Base-by-base conservation (phyloP, 352 stramenopile genomes). In the Globisporangium cylindrosporum region DNA sequence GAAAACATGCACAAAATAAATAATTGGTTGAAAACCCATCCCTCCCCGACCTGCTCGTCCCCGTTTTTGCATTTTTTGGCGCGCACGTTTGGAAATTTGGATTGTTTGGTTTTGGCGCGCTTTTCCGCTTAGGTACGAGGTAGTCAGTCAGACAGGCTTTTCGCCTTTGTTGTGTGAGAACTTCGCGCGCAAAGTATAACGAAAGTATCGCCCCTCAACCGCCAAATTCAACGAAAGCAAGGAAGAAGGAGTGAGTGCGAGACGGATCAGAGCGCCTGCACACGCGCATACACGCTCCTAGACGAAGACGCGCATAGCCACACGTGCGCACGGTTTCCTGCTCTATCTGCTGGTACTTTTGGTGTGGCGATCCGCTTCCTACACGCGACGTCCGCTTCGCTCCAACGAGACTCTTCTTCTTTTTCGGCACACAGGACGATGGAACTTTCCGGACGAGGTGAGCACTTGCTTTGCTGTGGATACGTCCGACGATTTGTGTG, bases 21-120 rank as follows among this genome's bases (percentile, higher is more conserved):
- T 49, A 10, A 49, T 49, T 49, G 41, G 41, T 0, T n/a, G 14
- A 49, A 49, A 49, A n/a, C 15, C 4, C 14, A 18, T 20, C 4
- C 5, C 15, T 1, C 4, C 4, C 41, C 41, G 7, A 49, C 14
- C 41, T 5, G 15, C 1, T 20, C 14, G 4, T 48, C 38, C 4
- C 4, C 12, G 4, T 49, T 49, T 49, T 49, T 49, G 41, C 54
- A 25, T 22, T 51, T 32, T 64, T 55, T 38, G 38, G 41, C 41
- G 41, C 41, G 41, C 41, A 34, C 36, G 14, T 55, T 69, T 71
- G 61, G 48, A 48, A 38, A 38, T 59, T 59, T 22, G 25, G 25
- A 41, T 59, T 67, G 48, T 67, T 67, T 70, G 46, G 62, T 78
- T 78, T 80, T 80, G 72, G 72, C 74, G 74, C 68, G 75, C 51